phyloP scores from a whole-genome alignment of 805 yeast species.

The Ogataea populi-albae region DNA sequence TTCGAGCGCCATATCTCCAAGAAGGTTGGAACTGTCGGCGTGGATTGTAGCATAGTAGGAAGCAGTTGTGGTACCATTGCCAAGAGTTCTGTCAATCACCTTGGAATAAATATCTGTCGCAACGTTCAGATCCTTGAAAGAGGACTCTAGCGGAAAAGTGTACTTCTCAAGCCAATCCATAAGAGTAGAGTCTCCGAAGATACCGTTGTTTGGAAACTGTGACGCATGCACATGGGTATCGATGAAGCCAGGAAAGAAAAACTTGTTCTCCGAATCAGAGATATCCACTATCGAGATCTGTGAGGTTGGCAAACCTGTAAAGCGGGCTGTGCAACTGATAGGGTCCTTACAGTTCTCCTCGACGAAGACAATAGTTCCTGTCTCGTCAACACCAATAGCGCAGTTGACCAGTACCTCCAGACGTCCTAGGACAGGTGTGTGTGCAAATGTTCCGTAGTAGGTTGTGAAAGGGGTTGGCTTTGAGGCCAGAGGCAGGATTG shows the following conservation, averaged over 20 bases:
- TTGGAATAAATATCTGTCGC: constrained; percentile 64
- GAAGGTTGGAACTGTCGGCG: constrained; percentile 64
- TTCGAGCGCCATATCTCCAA: constrained; percentile 67
- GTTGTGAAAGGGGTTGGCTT: constrained; percentile 33
- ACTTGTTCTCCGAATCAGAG: constrained; percentile 40
- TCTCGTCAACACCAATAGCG: constrained; percentile 58
- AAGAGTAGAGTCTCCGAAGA: constrained; percentile 81
- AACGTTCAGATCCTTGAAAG: constrained; percentile 48
- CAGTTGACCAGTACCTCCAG: constrained; percentile 56
- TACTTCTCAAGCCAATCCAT: constrained; percentile 86
- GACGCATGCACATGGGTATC: constrained; percentile 87
- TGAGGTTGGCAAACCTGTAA: constrained; percentile 19
- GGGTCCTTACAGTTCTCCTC: constrained; percentile 17
- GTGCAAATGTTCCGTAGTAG: constrained; percentile 69
- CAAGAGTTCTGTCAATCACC: constrained; percentile 67
- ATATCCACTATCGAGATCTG: constrained; percentile 33
- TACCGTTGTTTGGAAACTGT: constrained; percentile 77
- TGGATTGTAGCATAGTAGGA: constrained; percentile 91
- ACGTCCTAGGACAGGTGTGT: constrained; percentile 59
- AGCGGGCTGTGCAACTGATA: constrained; percentile 6
- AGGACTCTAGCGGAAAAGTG: constrained; percentile 85
- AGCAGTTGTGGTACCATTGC: constrained; percentile 87
- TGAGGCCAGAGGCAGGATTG: constrained; percentile 19
- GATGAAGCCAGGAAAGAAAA: constrained; percentile 79
- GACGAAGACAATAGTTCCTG: constrained; percentile 51